Evolutionary conservation across 768 basidiomycete species (phyloP).

Genomic region (Naematelia aurantialba): DNA sequence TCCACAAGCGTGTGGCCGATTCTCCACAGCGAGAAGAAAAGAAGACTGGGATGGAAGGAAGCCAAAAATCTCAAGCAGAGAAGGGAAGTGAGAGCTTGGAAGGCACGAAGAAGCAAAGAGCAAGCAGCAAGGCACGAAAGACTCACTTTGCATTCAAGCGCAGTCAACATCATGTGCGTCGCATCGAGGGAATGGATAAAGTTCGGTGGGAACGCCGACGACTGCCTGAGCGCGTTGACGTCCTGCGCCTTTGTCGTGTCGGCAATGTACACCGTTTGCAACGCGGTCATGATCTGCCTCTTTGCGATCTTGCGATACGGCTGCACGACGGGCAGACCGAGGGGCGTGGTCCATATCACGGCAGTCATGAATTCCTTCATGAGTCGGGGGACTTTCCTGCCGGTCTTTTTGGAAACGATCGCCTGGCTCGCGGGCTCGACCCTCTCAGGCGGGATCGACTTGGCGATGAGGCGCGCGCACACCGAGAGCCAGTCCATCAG

Average conservation of each 20-base stretch:
- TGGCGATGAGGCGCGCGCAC: constrained; percentile 77
- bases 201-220: constrained; percentile 96
- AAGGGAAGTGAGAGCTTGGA: too few species aligned
- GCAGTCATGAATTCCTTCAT: constrained; percentile 89
- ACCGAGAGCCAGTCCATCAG: constrained; percentile 89
- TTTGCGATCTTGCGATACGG: constrained; percentile 81
- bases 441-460: constrained; percentile 69
- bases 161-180: constrained; percentile 97
- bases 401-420: not conserved
- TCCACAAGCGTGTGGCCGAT: too few species aligned
- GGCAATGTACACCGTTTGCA: constrained; percentile 84
- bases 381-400: constrained; percentile 53
- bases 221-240: constrained; percentile 83
- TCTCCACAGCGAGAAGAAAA: not conserved
- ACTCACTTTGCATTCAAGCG: constrained; percentile 70
- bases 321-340: constrained; percentile 94
- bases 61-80: not conserved
- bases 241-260: constrained; percentile 75
- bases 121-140: too few species aligned
- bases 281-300: constrained; percentile 74
- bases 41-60: not conserved
- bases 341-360: constrained; percentile 92
- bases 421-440: constrained; percentile 29
- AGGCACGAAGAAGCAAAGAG: too few species aligned
- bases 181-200: constrained; percentile 97